Base-by-base conservation (phyloP, 139 green algal genomes). In the Chlamydomonas asymmetrica region DNA sequence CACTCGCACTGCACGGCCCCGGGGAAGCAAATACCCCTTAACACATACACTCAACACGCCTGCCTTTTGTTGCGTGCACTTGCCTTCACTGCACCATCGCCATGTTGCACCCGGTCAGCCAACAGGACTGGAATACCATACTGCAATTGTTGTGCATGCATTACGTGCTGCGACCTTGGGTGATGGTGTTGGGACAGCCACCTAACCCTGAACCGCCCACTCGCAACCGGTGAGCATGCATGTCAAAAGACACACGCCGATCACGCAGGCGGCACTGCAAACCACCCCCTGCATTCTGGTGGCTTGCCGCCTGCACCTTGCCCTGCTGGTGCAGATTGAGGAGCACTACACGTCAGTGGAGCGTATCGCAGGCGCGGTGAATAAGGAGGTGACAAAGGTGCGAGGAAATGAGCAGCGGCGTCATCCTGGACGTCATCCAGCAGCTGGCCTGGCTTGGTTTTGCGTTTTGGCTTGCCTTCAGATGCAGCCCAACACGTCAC, bases 281-380 rank as follows among this genome's bases (percentile, higher is more conserved):
- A 16, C 16, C 10, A 52, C 16, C 45, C 45, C 45, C 45, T 52
- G 45, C 10, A 25, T 10, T 10, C 57, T 32, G 6, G 35, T 66
- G 13, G 16, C 34, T 4, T 16, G 34, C 61, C 27, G 23, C 37
- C 38, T 20, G 3, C 6, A 25, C 13, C 62, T 35, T 23, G 18
- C 62, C 5, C 63, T 18, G 31, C 27, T 57, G 31, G 5, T 25
- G 5, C 88, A 95, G 90, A 84, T 91, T 23, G 92, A 97, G 80
- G 90, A 97, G 76, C 68, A 80, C 2, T 97, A 95, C 83, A 90
- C 91, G 29, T 78, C 78, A 2, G 92, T 90, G 1, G 88, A 92
- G 34, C 81, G 91, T 32, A 83, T 97, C 22, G 85, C 78, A 39
- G 45, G 41, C 10, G 49, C 57, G 39, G 40, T 83, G 3, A 80